A percentile compares a stretch with the other conserved stretches of the same genome.
phyloP scores from a whole-genome alignment of 345 rosid species.

The Corchorus capsularis region DNA sequence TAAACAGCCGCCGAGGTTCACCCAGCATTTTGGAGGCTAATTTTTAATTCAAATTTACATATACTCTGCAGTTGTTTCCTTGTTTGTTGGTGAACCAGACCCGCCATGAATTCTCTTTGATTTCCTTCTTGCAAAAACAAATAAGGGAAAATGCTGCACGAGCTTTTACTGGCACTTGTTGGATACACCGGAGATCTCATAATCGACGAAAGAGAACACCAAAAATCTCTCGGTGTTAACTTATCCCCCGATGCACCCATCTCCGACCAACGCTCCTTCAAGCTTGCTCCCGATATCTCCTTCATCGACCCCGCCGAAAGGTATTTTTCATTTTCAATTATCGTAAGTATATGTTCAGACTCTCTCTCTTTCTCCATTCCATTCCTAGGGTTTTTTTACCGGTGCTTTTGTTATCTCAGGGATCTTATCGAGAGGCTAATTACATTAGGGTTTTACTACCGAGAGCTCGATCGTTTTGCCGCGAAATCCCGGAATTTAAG shows the following conservation, averaged over 20 bases:
- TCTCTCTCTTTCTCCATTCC: not conserved
- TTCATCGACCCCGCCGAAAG: constrained; percentile 84
- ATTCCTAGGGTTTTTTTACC: not conserved
- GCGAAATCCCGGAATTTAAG: constrained; percentile 75
- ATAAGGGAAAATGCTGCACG: constrained; percentile 63
- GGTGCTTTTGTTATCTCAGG: constrained; percentile 36
- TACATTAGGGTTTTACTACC: constrained; percentile 81
- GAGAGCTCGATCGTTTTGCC: constrained; percentile 88
- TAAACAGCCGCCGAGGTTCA: not conserved
- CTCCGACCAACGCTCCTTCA: constrained; percentile 69
- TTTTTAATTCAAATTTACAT: constrained; percentile 8
- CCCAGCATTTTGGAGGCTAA: constrained; percentile 2
- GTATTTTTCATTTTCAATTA: constrained; percentile 31
- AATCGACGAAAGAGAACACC: constrained; percentile 82
- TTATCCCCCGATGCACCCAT: constrained; percentile 62
- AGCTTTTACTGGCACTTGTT: constrained; percentile 76
- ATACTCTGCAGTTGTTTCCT: not conserved
- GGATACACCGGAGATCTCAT: constrained; percentile 96
- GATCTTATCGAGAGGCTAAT: constrained; percentile 86
- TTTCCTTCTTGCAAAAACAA: not conserved
- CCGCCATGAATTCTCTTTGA: constrained; percentile 13
- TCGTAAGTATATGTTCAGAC: not conserved
- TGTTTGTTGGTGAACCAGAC: not conserved
- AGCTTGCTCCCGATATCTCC: constrained; percentile 90
- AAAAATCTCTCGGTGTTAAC: constrained; percentile 52